Conservation (phyloP, 768 basidiomycete genomes). For the Trametes sanguinea region DNA sequence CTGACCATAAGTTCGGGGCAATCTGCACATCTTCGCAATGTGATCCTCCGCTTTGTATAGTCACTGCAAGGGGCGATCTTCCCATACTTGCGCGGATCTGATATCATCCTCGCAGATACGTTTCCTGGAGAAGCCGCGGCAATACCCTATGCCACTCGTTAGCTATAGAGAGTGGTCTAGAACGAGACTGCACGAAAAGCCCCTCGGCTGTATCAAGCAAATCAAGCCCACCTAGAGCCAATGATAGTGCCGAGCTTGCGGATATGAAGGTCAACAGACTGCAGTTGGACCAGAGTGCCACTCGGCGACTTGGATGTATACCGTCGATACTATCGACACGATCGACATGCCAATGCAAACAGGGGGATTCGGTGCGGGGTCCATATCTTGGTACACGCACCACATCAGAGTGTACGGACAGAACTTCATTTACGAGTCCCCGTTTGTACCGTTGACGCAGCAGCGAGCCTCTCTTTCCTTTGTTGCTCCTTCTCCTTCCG, state of each 20-base stretch:
- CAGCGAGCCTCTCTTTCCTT: slow-evolving; percentile 10
- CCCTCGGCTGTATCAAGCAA: background rate
- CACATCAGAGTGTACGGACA: slow-evolving; percentile 20
- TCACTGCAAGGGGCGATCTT: background rate
- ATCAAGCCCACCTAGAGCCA: background rate
- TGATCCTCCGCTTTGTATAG: background rate
- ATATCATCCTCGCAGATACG: no score
- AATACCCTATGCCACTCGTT: slow-evolving; percentile 9
- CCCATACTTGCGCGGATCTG: slow-evolving; percentile 1
- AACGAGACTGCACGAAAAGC: background rate
- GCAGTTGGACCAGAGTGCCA: slow-evolving; percentile 1
- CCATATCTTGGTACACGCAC: slow-evolving; percentile 10
- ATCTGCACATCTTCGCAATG: background rate
- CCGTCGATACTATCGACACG: slow-evolving; percentile 8
- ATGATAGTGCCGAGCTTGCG: background rate
- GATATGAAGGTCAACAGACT: background rate
- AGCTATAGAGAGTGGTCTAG: background rate
- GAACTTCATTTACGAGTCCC: slow-evolving; percentile 18
- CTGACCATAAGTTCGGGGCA: slow-evolving; percentile 7
- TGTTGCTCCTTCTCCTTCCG: slow-evolving; percentile 47
- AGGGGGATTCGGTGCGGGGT: background rate
- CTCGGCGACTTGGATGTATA: background rate
- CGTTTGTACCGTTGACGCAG: slow-evolving; percentile 4
- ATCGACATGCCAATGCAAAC: background rate
- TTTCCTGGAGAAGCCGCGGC: background rate